Conservation (phyloP, 2,329 filamentous ascomycete genomes). For the Dothideomycetidae sp. region DNA sequence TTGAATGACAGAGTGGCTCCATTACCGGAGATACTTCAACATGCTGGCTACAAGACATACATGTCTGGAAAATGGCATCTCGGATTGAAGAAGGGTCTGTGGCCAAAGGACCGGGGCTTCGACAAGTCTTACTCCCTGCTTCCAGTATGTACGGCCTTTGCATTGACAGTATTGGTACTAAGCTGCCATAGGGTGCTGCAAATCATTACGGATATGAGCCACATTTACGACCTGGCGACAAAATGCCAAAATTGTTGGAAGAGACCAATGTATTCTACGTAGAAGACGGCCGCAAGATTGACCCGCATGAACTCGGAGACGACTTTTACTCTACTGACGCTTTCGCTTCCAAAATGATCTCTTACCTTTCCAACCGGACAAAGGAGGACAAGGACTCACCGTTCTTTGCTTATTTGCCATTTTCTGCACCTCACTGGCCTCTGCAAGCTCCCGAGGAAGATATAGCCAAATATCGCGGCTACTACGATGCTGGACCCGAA, state of each 20-base stretch:
- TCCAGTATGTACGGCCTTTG: conserved; percentile 14
- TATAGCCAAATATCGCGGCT: conserved; percentile 16
- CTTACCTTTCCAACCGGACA: conserved; percentile 16
- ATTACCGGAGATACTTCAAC: conserved; percentile 23
- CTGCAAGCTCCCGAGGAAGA: conserved; percentile 18
- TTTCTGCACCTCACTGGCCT: conserved; percentile 21
- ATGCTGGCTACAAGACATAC: conserved; percentile 23
- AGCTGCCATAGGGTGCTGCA: conserved; percentile 8
- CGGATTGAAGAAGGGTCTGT: conserved; percentile 18
- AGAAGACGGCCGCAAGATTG: conserved; percentile 15
- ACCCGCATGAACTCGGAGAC: conserved; percentile 11
- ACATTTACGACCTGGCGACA: conserved; percentile 14
- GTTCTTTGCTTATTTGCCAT: conserved; percentile 21
- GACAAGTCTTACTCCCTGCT: conserved; percentile 19
- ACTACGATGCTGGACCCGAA: conserved; percentile 19
- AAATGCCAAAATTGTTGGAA: conserved; percentile 11
- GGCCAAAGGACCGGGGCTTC: conserved; percentile 21
- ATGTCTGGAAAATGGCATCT: conserved; percentile 28
- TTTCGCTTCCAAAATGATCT: conserved; percentile 19
- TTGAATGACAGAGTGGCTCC: conserved; percentile 23
- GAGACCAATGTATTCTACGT: conserved; percentile 16
- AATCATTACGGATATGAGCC: conserved; percentile 28
- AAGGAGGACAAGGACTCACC: conserved; percentile 15
- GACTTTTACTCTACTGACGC: conserved; percentile 23
- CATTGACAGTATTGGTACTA: background rate